phyloP scores from a whole-genome alignment of 352 stramenopile species.

The Phytophthora idaei region DNA sequence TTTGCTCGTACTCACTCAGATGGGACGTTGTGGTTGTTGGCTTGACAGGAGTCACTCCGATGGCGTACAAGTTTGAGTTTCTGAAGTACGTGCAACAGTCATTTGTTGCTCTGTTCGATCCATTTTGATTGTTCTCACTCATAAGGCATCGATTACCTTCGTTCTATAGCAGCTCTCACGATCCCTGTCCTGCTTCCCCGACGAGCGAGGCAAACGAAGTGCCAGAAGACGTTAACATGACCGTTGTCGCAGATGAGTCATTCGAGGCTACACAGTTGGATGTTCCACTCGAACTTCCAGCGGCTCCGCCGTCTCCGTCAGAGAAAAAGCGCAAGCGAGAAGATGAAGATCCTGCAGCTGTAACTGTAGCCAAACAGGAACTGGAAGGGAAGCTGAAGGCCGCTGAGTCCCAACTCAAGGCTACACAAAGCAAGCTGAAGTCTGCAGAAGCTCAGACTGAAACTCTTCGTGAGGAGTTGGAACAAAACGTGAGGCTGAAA shows the following conservation, averaged over 20 bases:
- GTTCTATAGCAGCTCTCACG: conserved; percentile 3
- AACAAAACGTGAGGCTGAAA: conserved; percentile 20
- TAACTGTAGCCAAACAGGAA: conserved; percentile 22
- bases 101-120: background rate
- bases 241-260: conserved; percentile 24
- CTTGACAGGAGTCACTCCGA: conserved; percentile 40
- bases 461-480: conserved; percentile 14
- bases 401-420: conserved; percentile 13
- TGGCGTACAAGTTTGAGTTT: conserved; percentile 73
- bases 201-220: conserved; percentile 14
- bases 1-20: background rate
- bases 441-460: conserved; percentile 11
- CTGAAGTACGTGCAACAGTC: conserved; percentile 41
- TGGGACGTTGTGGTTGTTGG: conserved; percentile 4
- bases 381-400: conserved; percentile 16
- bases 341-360: conserved; percentile 16
- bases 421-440: conserved; percentile 17
- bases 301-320: conserved; percentile 21
- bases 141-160: background rate
- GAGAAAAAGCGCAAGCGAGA: conserved; percentile 40
- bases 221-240: conserved; percentile 27
- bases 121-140: background rate
- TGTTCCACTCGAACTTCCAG: background rate
- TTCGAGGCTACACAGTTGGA: conserved; percentile 30
- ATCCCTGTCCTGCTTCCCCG: background rate